phyloP scores from a whole-genome alignment of 768 basidiomycete species.

The Suillus luteus region DNA sequence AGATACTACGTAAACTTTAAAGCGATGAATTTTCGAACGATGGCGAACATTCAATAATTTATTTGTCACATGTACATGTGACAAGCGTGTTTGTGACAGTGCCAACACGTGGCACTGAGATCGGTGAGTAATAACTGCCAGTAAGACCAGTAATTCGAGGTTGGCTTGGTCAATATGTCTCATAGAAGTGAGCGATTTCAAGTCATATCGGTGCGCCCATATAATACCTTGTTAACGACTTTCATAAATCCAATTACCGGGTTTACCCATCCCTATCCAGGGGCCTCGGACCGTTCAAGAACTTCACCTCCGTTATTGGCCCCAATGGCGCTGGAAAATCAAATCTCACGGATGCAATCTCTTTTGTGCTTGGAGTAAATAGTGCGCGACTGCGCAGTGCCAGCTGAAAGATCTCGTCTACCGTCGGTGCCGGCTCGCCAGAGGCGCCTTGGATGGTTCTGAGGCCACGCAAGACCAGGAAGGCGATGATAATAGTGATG shows the following conservation, averaged over 20 bases:
- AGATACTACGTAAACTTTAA: background rate
- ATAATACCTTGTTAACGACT: background rate
- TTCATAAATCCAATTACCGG: slow-evolving; percentile 12
- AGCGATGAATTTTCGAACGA: background rate
- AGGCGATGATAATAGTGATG: slow-evolving; percentile 54
- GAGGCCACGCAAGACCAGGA: slow-evolving; percentile 45
- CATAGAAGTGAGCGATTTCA: slow-evolving; percentile 95
- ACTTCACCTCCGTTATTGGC: slow-evolving; percentile 95
- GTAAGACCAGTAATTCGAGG: background rate
- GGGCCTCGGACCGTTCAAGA: slow-evolving; percentile 82
- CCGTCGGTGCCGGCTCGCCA: slow-evolving; percentile 77
- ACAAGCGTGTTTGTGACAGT: slow-evolving; percentile 2
- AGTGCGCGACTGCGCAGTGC: slow-evolving; percentile 58
- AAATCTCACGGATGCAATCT: slow-evolving; percentile 99
- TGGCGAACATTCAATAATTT: background rate
- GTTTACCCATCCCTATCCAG: slow-evolving; percentile 34
- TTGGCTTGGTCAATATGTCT: slow-evolving; percentile 54
- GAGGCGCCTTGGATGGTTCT: slow-evolving; percentile 44
- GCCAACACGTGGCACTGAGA: no score
- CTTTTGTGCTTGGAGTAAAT: slow-evolving; percentile 96
- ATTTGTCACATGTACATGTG: background rate
- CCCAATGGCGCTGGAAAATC: slow-evolving; percentile 99
- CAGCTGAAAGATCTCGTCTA: slow-evolving; percentile 89
- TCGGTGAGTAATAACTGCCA: background rate
- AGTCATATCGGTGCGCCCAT: slow-evolving; percentile 75